These are phyloP conservation scores for Solanum raphanifolium DNA, from an alignment of 257 asterid genomes.

Conservation along the genomic window DNA sequence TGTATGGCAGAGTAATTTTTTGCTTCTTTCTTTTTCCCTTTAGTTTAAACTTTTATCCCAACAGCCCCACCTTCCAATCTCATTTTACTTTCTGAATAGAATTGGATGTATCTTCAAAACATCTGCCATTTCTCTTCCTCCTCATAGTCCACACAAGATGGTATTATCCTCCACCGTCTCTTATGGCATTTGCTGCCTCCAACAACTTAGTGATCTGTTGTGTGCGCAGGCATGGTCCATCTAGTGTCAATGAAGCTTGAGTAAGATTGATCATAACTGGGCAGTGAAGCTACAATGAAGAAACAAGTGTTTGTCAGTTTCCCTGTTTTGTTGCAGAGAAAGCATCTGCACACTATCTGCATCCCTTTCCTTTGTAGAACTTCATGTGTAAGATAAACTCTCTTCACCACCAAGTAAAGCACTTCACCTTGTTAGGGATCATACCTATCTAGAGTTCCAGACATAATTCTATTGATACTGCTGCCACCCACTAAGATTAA, in stretches of 20 bases:
- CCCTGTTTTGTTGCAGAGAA: background rate
- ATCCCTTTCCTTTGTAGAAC: background rate
- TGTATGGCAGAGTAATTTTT: background rate
- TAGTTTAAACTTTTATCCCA: background rate
- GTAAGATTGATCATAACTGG: background rate
- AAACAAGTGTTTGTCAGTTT: background rate
- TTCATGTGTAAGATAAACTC: background rate
- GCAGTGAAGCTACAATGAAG: background rate
- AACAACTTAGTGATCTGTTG: background rate
- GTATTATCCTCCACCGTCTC: background rate
- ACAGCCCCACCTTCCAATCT: background rate
- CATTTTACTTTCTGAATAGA: background rate
- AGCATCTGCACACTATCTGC: background rate
- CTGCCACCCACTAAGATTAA: background rate
- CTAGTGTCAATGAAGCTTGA: background rate
- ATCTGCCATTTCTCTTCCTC: background rate
- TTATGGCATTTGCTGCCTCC: background rate
- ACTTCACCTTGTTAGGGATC: background rate
- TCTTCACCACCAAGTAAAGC: background rate
- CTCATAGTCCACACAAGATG: background rate
- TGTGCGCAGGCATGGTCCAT: background rate
- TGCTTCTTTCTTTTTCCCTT: background rate
- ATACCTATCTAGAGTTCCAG: background rate
- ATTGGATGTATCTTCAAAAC: background rate
- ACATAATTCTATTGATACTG: background rate